Percentiles rank a stretch among this genome's conserved stretches.
Conservation (phyloP, 345 rosid species). For the Sonneratia alba region DNA sequence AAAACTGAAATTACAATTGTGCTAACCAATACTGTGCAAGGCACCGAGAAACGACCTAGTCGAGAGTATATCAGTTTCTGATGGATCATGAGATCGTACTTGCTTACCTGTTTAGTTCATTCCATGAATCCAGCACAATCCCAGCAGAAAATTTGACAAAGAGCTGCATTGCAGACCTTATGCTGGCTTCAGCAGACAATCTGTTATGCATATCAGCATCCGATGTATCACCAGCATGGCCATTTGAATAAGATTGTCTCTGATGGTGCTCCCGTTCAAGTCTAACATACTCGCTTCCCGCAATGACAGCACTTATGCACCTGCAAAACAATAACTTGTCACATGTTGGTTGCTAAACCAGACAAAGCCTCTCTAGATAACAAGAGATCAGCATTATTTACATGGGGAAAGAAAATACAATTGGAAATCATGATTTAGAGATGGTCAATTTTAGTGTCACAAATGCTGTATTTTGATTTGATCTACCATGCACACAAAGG, state of each 20-base stretch:
- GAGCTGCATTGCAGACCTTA: slow-evolving; percentile 85
- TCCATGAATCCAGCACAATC: slow-evolving; percentile 77
- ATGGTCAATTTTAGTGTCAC: not conserved
- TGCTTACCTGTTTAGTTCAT: slow-evolving; percentile 67
- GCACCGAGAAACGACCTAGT: too few relatives aligned
- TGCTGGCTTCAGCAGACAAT: slow-evolving; percentile 78
- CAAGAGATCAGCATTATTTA: too few relatives aligned
- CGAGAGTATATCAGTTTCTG: not conserved
- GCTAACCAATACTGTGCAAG: too few relatives aligned
- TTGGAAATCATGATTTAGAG: not conserved
- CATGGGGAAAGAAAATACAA: not conserved
- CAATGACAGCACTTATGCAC: slow-evolving; percentile 83
- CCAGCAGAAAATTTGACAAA: slow-evolving; percentile 85
- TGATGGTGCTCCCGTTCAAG: slow-evolving; percentile 81
- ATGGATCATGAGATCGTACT: not conserved
- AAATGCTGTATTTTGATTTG: not conserved
- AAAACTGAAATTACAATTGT: too few relatives aligned
- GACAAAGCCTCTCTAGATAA: not conserved
- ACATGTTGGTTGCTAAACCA: not conserved
- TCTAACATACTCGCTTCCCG: slow-evolving; percentile 79
- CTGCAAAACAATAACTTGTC: slow-evolving; percentile 27
- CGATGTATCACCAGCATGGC: slow-evolving; percentile 48
- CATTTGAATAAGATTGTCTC: slow-evolving; percentile 58
- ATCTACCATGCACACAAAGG: not conserved
- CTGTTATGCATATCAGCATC: slow-evolving; percentile 60